Percentiles rank a stretch among this genome's conserved stretches.
Conservation (phyloP, 2,329 filamentous ascomycete species). For the Venturia aucupariae region DNA sequence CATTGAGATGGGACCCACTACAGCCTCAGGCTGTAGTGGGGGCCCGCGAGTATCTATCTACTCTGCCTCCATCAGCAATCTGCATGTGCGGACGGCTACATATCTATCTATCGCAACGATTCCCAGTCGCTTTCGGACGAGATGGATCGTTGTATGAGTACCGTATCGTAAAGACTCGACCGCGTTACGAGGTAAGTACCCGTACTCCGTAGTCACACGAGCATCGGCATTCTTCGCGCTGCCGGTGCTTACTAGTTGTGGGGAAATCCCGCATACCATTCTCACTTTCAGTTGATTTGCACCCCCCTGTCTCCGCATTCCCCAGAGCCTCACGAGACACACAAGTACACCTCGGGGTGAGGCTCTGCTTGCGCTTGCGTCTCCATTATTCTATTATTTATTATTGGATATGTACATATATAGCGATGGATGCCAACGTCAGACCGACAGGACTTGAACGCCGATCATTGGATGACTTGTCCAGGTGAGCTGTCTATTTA, state of each 20-base stretch:
- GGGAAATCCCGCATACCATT: background rate
- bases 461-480: background rate
- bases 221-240: background rate
- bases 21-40: too few species aligned
- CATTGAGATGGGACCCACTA: too few species aligned
- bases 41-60: too few species aligned
- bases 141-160: too few species aligned
- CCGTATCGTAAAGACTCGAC: background rate
- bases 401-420: too few species aligned
- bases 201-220: too few species aligned
- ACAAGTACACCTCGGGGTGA: too few species aligned
- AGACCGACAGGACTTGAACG: background rate
- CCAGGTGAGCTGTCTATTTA: background rate
- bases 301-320: background rate
- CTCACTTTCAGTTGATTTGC: too few species aligned
- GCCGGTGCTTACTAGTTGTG: background rate
- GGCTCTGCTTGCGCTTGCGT: too few species aligned
- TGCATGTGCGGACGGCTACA: background rate
- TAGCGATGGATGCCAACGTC: background rate
- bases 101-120: background rate
- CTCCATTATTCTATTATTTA: too few species aligned
- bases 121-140: background rate
- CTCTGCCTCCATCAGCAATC: too few species aligned
- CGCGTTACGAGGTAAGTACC: background rate
- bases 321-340: background rate